These are phyloP conservation scores for Sphagnum tenellum DNA, from an alignment of 225 moss, liverwort and hornwort species.

Conservation along the genomic window DNA sequence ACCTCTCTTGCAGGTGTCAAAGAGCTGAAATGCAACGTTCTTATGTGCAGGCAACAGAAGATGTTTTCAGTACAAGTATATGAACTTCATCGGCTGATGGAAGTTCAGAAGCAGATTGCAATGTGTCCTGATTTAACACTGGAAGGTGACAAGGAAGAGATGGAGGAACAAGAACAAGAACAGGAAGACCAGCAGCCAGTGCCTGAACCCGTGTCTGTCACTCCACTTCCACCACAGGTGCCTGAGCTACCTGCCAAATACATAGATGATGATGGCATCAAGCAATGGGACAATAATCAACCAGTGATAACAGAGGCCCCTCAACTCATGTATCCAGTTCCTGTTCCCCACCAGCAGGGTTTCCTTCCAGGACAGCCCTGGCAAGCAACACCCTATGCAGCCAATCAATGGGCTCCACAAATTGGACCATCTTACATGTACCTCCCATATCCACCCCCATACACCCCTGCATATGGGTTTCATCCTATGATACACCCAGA, in stretches of 20 bases:
- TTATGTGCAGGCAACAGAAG: constrained; percentile 65
- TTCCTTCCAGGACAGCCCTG: constrained; percentile 27
- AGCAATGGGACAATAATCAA: constrained; percentile 8
- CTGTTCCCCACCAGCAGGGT: constrained; percentile 17
- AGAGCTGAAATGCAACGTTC: background rate
- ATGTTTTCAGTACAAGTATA: constrained; percentile 76
- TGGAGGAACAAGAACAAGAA: constrained; percentile 18
- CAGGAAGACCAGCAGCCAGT: background rate
- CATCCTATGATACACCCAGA: constrained; percentile 34
- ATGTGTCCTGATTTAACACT: constrained; percentile 18
- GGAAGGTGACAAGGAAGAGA: constrained; percentile 12
- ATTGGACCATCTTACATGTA: constrained; percentile 41
- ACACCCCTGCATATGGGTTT: constrained; percentile 30
- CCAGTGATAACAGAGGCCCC: constrained; percentile 13
- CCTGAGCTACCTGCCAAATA: background rate
- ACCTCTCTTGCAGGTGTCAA: background rate
- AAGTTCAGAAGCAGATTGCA: constrained; percentile 80
- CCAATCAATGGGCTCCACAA: constrained; percentile 29
- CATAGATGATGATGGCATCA: constrained; percentile 6
- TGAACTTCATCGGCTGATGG: constrained; percentile 67
- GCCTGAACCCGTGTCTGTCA: constrained; percentile 19
- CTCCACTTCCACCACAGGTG: constrained; percentile 13
- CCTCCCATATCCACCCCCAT: constrained; percentile 33
- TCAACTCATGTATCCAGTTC: constrained; percentile 12
- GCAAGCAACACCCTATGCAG: constrained; percentile 21